These are phyloP conservation scores for Microdochium trichocladiopsis DNA, from an alignment of 2,329 filamentous ascomycete genomes.

Conservation along the genomic window DNA sequence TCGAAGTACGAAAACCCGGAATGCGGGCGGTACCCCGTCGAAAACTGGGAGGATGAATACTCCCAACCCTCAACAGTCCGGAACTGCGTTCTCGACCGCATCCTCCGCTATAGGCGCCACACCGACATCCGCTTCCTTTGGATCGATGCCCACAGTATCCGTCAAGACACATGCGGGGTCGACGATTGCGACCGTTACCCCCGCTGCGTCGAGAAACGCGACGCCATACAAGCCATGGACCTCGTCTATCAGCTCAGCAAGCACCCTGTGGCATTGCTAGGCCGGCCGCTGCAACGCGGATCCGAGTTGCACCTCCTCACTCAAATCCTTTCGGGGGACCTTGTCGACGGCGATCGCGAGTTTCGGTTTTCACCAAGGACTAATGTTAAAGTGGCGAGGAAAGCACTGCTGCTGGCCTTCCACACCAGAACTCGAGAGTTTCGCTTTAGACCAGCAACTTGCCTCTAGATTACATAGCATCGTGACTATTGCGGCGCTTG, in stretches of 20 bases:
- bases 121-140: conserved; percentile 12
- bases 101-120: conserved; percentile 14
- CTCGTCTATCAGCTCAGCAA: conserved; percentile 20
- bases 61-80: conserved; percentile 14
- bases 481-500: no score
- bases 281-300: conserved; percentile 6
- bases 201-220: conserved; percentile 13
- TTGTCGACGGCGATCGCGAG: conserved; percentile 7
- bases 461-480: no score
- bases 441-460: no score
- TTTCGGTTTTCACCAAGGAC: conserved; percentile 5
- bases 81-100: conserved; percentile 14
- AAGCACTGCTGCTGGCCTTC: no score
- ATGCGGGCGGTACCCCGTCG: no score
- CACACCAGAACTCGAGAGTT: no score
- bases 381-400: no score
- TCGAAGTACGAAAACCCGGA: no score
- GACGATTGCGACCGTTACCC: conserved; percentile 5
- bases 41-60: no score
- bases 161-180: conserved; percentile 12
- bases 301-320: conserved; percentile 9
- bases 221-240: conserved; percentile 22
- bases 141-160: conserved; percentile 21
- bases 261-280: conserved; percentile 20
- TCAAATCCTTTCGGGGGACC: conserved; percentile 9